phyloP scores from a whole-genome alignment of 805 yeast genomes.

The Candida rishiriensis region DNA sequence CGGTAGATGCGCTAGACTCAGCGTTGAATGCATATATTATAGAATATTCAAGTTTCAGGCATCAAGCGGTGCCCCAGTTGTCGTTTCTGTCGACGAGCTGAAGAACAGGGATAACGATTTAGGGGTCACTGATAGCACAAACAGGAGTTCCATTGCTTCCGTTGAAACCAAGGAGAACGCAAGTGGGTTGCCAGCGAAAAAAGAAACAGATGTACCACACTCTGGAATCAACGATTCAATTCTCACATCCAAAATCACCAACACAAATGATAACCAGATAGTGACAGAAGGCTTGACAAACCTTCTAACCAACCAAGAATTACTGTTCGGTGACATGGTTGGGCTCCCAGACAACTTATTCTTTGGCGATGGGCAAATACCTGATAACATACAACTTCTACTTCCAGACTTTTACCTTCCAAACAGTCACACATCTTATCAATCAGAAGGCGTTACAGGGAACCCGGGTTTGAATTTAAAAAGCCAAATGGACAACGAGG shows the following conservation, averaged over 20 bases:
- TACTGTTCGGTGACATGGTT: conserved; percentile 18
- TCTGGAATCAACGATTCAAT: no score
- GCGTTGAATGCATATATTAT: conserved; percentile 32
- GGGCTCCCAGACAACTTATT: conserved; percentile 10
- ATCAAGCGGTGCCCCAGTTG: background rate
- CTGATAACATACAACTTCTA: conserved; percentile 5
- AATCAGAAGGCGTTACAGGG: no score
- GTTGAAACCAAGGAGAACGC: background rate
- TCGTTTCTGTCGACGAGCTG: no score
- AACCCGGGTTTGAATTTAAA: no score
- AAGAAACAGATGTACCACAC: background rate
- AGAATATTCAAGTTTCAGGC: conserved; percentile 26
- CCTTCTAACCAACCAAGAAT: conserved; percentile 20
- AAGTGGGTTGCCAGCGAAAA: background rate
- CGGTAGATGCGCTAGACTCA: conserved; percentile 32
- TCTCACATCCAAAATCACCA: background rate
- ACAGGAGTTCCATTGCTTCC: background rate
- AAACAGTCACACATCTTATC: background rate
- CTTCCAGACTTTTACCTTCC: conserved; percentile 10
- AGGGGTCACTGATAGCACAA: background rate
- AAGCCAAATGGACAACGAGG: background rate
- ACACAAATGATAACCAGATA: conserved; percentile 1
- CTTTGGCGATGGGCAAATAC: conserved; percentile 6
- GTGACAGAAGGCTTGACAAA: conserved; percentile 12
- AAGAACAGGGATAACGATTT: background rate